Percentiles rank a stretch among this genome's conserved stretches.
Evolutionary conservation across 2,329 filamentous ascomycete species (phyloP).

Genomic region (Alternaria brassicicola): DNA sequence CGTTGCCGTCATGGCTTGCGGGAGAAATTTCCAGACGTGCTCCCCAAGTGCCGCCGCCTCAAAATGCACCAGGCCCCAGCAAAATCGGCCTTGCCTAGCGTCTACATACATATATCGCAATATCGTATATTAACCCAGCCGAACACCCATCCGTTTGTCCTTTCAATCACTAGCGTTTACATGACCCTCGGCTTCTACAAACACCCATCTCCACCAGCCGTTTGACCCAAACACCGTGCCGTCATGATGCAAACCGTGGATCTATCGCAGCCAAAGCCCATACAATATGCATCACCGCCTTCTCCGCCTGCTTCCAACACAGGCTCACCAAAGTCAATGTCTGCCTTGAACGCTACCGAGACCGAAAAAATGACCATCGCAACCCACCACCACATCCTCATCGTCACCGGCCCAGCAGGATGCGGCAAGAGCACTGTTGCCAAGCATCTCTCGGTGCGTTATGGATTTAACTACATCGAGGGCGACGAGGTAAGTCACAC

Average conservation of each 20-base stretch:
- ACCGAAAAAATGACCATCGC: constrained; percentile 37
- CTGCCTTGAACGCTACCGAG: constrained; percentile 21
- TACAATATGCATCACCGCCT: constrained; percentile 41
- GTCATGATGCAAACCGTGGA: constrained; percentile 48
- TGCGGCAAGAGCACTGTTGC: constrained; percentile 62
- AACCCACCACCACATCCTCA: constrained; percentile 56
- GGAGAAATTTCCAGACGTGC: constrained; percentile 31
- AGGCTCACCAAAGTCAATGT: constrained; percentile 29
- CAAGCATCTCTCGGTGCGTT: constrained; percentile 52
- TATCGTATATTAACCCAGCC: constrained; percentile 33
- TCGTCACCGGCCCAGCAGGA: constrained; percentile 60
- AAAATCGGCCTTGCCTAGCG: constrained; percentile 27
- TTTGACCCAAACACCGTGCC: constrained; percentile 7
- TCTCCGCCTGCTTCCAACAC: constrained; percentile 40
- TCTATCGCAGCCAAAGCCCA: constrained; percentile 30
- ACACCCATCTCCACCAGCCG: neutral
- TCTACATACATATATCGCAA: constrained; percentile 25
- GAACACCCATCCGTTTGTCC: constrained; percentile 17
- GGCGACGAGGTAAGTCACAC: constrained; percentile 55
- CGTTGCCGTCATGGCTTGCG: constrained; percentile 32
- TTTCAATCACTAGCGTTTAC: constrained; percentile 11
- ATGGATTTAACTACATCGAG: constrained; percentile 57
- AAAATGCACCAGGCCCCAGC: constrained; percentile 35
- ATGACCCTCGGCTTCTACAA: constrained; percentile 5
- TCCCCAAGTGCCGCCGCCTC: constrained; percentile 19